Evolutionary conservation across 768 basidiomycete species (phyloP).

Genomic region (Boletus rubroflammeus): DNA sequence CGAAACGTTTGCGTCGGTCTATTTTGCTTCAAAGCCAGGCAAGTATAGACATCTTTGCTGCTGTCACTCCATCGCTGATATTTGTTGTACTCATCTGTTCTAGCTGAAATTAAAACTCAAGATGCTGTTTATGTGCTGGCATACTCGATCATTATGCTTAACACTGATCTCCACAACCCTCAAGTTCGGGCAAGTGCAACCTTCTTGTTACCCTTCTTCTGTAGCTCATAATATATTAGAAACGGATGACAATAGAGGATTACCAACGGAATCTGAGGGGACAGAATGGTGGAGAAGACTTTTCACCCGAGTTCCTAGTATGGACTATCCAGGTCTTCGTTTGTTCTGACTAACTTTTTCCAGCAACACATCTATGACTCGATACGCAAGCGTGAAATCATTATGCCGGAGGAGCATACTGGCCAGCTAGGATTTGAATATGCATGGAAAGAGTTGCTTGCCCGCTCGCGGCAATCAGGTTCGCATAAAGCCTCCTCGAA

Average conservation of each 20-base stretch:
- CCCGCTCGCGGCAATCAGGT: slow-evolving; percentile 81
- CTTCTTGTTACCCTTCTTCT: background rate
- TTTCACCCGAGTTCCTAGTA: slow-evolving; percentile 83
- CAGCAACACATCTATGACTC: slow-evolving; percentile 91
- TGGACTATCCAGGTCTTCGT: slow-evolving; percentile 16
- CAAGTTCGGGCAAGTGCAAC: slow-evolving; percentile 69
- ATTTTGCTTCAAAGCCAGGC: slow-evolving; percentile 85
- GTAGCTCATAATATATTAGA: slow-evolving; percentile 42
- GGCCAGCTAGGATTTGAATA: slow-evolving; percentile 97
- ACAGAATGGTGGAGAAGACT: slow-evolving; percentile 82
- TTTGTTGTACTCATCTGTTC: background rate
- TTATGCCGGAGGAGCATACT: slow-evolving; percentile 97
- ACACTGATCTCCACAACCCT: slow-evolving; percentile 95
- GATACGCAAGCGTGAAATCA: slow-evolving; percentile 89
- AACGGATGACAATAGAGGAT: slow-evolving; percentile 96
- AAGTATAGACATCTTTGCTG: background rate
- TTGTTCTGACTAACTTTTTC: slow-evolving; percentile 10
- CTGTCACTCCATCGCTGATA: background rate
- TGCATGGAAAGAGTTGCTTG: slow-evolving; percentile 94
- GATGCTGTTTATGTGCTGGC: slow-evolving; percentile 94
- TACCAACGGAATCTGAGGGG: slow-evolving; percentile 90
- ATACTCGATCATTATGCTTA: slow-evolving; percentile 96
- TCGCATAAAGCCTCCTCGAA: slow-evolving; percentile 18
- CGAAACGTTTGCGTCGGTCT: slow-evolving; percentile 89
- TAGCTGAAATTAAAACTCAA: slow-evolving; percentile 85